Percentiles rank a stretch among this genome's conserved stretches.
phyloP scores from a whole-genome alignment of 768 basidiomycete genomes.

The Mycena epipterygia region DNA sequence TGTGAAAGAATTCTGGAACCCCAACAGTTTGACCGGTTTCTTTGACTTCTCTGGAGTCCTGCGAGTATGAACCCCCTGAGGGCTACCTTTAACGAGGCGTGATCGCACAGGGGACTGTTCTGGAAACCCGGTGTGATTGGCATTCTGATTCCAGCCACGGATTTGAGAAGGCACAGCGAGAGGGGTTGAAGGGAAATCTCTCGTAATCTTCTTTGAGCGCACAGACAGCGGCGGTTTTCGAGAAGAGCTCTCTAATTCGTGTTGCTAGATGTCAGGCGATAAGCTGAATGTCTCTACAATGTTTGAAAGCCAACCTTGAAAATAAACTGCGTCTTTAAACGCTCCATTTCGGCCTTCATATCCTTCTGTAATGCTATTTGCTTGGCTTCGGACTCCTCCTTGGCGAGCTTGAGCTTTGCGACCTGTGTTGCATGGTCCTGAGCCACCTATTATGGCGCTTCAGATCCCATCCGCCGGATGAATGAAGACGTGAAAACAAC shows the following conservation, averaged over 20 bases:
- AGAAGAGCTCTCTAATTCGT: slow-evolving; percentile 71
- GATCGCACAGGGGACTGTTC: slow-evolving; percentile 51
- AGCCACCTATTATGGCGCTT: slow-evolving; percentile 55
- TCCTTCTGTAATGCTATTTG: slow-evolving; percentile 70
- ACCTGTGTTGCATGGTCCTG: slow-evolving; percentile 73
- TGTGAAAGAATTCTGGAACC: slow-evolving; percentile 69
- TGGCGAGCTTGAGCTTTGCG: slow-evolving; percentile 67
- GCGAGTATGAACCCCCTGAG: slow-evolving; percentile 36
- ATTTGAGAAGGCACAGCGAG: slow-evolving; percentile 55
- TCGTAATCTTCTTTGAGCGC: slow-evolving; percentile 55
- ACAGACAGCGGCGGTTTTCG: slow-evolving; percentile 63
- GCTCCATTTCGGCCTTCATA: slow-evolving; percentile 77
- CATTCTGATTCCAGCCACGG: slow-evolving; percentile 49
- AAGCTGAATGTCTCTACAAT: slow-evolving; percentile 14
- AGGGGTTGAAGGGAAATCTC: slow-evolving; percentile 57
- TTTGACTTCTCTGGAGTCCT: slow-evolving; percentile 53
- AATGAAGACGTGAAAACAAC: not conserved
- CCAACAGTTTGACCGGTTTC: slow-evolving; percentile 56
- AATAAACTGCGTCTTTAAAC: slow-evolving; percentile 73
- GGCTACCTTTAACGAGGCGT: slow-evolving; percentile 39
- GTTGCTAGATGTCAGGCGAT: slow-evolving; percentile 62
- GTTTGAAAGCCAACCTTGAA: slow-evolving; percentile 68
- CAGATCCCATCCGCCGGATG: not conserved
- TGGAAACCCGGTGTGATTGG: slow-evolving; percentile 21
- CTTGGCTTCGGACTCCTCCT: slow-evolving; percentile 71